Evolutionary conservation across 306 rosid species (phyloP).

Genomic region (Potentilla sterilis): DNA sequence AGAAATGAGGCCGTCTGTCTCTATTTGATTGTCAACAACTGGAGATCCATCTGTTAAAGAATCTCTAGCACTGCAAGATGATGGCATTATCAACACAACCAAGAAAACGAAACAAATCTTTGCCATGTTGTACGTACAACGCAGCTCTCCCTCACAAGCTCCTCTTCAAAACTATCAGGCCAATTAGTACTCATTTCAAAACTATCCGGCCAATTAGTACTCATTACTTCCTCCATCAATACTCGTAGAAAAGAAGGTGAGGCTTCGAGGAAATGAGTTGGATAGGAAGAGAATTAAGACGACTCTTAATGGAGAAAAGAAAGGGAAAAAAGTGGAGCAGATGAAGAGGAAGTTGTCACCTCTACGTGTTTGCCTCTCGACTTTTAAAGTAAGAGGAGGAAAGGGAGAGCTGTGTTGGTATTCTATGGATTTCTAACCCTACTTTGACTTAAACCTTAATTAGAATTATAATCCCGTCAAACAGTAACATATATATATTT

Average conservation of each 20-base stretch:
- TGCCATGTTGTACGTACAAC: too few relatives aligned
- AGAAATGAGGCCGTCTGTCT: too few relatives aligned
- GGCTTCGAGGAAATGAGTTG: not conserved
- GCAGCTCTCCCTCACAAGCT: conserved; percentile 68
- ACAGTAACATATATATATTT: conserved; percentile 21
- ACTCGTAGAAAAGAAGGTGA: conserved; percentile 6
- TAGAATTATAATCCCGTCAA: conserved; percentile 14
- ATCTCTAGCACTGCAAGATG: too few relatives aligned
- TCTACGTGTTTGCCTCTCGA: conserved; percentile 46
- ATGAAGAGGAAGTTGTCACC: conserved; percentile 47
- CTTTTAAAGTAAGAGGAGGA: conserved; percentile 46
- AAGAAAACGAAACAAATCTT: too few relatives aligned
- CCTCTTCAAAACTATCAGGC: conserved; percentile 67
- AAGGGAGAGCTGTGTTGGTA: conserved; percentile 22
- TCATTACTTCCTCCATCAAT: conserved; percentile 41
- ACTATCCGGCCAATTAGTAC: conserved; percentile 46
- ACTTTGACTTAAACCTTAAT: conserved; percentile 58
- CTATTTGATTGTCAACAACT: too few relatives aligned
- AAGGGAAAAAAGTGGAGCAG: conserved; percentile 60
- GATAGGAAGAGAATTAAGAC: conserved; percentile 5
- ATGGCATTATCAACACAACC: too few relatives aligned
- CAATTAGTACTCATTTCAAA: too few relatives aligned
- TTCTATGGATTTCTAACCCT: conserved; percentile 39
- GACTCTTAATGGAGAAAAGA: conserved; percentile 15
- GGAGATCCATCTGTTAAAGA: too few relatives aligned